Base-by-base conservation (phyloP, 2,329 filamentous ascomycete genomes). In the Alternaria gansuensis region DNA sequence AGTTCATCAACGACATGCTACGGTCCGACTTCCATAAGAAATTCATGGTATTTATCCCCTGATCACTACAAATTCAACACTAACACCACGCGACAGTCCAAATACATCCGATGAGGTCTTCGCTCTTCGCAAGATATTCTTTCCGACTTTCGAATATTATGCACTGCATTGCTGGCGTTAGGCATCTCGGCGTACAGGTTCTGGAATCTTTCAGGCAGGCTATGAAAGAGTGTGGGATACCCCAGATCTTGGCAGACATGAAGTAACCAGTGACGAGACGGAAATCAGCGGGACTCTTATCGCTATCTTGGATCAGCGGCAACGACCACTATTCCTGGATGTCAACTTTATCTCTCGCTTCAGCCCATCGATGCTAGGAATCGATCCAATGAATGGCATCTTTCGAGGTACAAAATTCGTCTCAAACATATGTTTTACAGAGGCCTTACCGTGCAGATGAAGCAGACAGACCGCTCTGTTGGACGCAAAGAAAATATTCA, bases 11-110 rank as follows among this genome's bases (percentile, higher is more conserved):
- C 75, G 93, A 98, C 79, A 83, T 97, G 73, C 81, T 98, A 64
- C 88, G 94, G 62, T 97, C 93, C 29, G 95, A 99, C 79, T 99
- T 99, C 78, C 95, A 99, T 82, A 95, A 93, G 80, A 89, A 93
- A 64, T 99, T 99, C 78, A 99, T 99, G 95, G 84, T 85, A 77
- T 77, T 80, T 43, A 8, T 13, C 13, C 21, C 31, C 17, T 50
- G n/a, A n/a, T n/a, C 21, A 11, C 21, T 13, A 11, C 17, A 2
- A 37, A 9, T 26, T 40, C 7, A 4, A 34, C 5, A 29, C 13
- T 69, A 66, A 66, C 49, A 62, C 31, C 13, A 40, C 33, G 33
- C 36, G 14, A 54, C 55, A 78, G 75, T 71, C 68, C 46, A 76
- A 75, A 58, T 78, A 78, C 55, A 69, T 78, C 37, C 76, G 76